phyloP scores from a whole-genome alignment of 441 rosid genomes.

The Mallotus repandus region DNA sequence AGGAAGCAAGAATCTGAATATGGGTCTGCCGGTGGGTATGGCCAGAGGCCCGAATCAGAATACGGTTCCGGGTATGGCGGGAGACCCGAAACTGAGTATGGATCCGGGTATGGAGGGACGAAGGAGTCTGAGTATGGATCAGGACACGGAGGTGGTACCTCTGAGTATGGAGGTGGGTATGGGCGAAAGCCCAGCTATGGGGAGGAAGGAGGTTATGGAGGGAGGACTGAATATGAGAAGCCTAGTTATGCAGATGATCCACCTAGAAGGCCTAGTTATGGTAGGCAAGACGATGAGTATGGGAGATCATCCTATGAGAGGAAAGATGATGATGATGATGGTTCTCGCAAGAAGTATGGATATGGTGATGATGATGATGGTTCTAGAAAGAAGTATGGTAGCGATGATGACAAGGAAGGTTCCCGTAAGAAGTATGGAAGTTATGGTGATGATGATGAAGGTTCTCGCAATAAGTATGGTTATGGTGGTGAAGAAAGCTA shows the following conservation, averaged over 20 bases:
- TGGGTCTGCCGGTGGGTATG: constrained; percentile 16
- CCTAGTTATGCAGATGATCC: constrained; percentile 22
- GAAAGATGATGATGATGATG: constrained; percentile 27
- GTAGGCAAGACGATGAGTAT: constrained; percentile 21
- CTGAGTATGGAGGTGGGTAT: constrained; percentile 30
- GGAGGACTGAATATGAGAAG: constrained; percentile 23
- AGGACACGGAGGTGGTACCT: not conserved
- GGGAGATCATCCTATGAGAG: constrained; percentile 29
- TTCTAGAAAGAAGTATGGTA: constrained; percentile 21
- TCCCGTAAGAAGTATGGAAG: constrained; percentile 21
- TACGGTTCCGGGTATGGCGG: constrained; percentile 7
- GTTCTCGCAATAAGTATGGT: constrained; percentile 24
- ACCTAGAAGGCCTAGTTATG: constrained; percentile 24
- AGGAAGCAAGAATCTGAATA: constrained; percentile 27
- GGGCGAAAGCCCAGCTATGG: constrained; percentile 42
- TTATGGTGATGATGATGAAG: constrained; percentile 22
- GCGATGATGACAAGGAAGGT: constrained; percentile 20
- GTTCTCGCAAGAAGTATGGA: constrained; percentile 22
- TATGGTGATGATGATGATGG: constrained; percentile 34
- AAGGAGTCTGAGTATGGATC: constrained; percentile 14
- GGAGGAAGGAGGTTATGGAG: constrained; percentile 23
- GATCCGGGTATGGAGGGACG: constrained; percentile 17
- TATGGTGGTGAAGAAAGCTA: constrained; percentile 46
- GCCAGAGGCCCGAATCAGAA: not conserved
- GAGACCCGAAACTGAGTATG: constrained; percentile 1